phyloP scores from a whole-genome alignment of 2,329 filamentous ascomycete species.

The Fusarium palustre region DNA sequence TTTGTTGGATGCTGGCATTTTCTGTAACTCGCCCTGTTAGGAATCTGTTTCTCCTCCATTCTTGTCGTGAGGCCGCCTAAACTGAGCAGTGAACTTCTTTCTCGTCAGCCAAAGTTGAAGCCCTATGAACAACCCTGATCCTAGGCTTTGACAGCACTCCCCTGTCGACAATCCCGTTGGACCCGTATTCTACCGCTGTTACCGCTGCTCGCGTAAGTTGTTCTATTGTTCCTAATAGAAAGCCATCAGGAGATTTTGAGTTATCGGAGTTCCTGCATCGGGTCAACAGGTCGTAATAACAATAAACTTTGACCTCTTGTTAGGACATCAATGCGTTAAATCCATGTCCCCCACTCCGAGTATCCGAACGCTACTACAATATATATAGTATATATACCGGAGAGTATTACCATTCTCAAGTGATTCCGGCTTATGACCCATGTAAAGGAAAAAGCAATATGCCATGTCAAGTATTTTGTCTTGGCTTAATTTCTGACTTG shows the following conservation, averaged over 20 bases:
- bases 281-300: slow-evolving; percentile 3
- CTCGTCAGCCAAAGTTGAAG: not conserved
- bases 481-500: not conserved
- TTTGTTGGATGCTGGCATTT: not conserved
- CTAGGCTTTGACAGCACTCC: slow-evolving; percentile 3
- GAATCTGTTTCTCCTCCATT: not conserved
- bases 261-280: not conserved
- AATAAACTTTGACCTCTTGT: slow-evolving; percentile 5
- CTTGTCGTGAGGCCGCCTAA: not conserved
- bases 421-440: not conserved
- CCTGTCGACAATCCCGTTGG: slow-evolving; percentile 17
- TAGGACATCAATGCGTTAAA: not conserved
- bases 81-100: not conserved
- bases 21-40: not conserved
- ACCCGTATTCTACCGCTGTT: slow-evolving; percentile 30
- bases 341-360: not conserved
- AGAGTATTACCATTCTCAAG: not conserved
- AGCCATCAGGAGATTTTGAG: slow-evolving; percentile 25
- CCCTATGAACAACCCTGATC: slow-evolving; percentile 34
- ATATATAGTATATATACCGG: not conserved
- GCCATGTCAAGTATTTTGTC: not conserved
- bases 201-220: slow-evolving; percentile 20
- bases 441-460: slow-evolving; percentile 9
- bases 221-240: slow-evolving; percentile 5
- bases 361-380: not conserved